A percentile compares a stretch with the other conserved stretches of the same genome.
Evolutionary conservation across 2,329 filamentous ascomycete species (phyloP).

Genomic region (Penicillium griseofulvum): DNA sequence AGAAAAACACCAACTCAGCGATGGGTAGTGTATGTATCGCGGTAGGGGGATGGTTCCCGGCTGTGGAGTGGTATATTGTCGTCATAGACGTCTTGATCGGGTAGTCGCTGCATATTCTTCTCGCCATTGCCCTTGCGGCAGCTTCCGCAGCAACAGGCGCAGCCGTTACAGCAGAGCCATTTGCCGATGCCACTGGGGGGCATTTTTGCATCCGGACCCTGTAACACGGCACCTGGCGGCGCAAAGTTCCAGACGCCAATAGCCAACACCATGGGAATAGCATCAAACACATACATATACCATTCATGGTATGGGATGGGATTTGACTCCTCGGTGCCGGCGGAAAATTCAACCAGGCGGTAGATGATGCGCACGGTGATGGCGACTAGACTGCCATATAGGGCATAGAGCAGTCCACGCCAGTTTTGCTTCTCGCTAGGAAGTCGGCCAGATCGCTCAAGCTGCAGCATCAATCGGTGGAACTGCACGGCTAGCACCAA

Average conservation of each 20-base stretch:
- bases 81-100: not conserved
- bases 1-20: not conserved
- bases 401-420: slow-evolving; percentile 11
- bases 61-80: not conserved
- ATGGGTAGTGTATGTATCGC: not conserved
- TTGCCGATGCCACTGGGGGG: slow-evolving; percentile 3
- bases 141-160: slow-evolving; percentile 3
- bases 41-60: not conserved
- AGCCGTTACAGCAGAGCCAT: not conserved
- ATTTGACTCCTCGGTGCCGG: slow-evolving; percentile 32
- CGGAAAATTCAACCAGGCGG: slow-evolving; percentile 60
- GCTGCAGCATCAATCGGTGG: slow-evolving; percentile 43
- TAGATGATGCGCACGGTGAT: slow-evolving; percentile 57
- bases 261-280: slow-evolving; percentile 41
- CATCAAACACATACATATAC: slow-evolving; percentile 42
- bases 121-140: not conserved
- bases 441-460: slow-evolving; percentile 6
- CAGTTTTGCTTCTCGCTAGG: not conserved
- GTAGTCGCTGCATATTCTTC: slow-evolving; percentile 1
- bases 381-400: slow-evolving; percentile 53
- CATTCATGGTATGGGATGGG: slow-evolving; percentile 41
- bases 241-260: slow-evolving; percentile 28
- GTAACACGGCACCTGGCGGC: not conserved
- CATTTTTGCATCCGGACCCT: not conserved
- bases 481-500: slow-evolving; percentile 50